Percentiles rank a stretch among this genome's conserved stretches.
These are phyloP conservation scores for Candida sanyaensis DNA, from an alignment of 1,139 yeast genomes.

Conservation along the genomic window DNA sequence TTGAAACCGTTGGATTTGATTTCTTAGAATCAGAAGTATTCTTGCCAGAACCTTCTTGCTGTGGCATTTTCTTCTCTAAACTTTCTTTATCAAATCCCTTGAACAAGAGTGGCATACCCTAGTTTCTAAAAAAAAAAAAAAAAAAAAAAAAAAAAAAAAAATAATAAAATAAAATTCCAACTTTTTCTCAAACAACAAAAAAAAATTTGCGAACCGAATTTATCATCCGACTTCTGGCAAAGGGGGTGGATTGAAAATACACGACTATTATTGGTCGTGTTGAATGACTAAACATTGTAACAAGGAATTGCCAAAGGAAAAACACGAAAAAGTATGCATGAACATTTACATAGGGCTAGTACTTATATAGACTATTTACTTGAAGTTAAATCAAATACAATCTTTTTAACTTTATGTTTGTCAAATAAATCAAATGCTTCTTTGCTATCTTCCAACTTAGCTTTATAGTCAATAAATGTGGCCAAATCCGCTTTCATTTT, in stretches of 20 bases:
- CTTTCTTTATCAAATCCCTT: no score
- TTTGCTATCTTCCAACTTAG: constrained; percentile 45
- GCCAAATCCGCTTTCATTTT: constrained; percentile 44
- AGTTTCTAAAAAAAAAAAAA: background rate
- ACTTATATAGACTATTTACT: background rate
- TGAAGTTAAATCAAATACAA: constrained; percentile 41
- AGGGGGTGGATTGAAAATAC: background rate
- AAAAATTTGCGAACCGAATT: background rate
- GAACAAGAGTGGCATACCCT: no score
- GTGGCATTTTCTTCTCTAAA: no score
- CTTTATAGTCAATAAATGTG: constrained; percentile 48
- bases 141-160: background rate
- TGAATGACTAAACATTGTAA: no score
- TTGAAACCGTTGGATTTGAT: no score
- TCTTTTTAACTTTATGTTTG: constrained; percentile 55
- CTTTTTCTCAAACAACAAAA: background rate
- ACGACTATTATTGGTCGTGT: background rate
- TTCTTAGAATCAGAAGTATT: no score
- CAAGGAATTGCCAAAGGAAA: background rate
- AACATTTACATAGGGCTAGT: background rate
- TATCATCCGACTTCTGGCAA: background rate
- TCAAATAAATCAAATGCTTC: constrained; percentile 55
- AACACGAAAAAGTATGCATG: background rate
- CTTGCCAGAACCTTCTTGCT: no score
- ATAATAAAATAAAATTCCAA: background rate